Conservation (phyloP, 192 early-diverging fungal genomes). For the Dissophora globulifera region DNA sequence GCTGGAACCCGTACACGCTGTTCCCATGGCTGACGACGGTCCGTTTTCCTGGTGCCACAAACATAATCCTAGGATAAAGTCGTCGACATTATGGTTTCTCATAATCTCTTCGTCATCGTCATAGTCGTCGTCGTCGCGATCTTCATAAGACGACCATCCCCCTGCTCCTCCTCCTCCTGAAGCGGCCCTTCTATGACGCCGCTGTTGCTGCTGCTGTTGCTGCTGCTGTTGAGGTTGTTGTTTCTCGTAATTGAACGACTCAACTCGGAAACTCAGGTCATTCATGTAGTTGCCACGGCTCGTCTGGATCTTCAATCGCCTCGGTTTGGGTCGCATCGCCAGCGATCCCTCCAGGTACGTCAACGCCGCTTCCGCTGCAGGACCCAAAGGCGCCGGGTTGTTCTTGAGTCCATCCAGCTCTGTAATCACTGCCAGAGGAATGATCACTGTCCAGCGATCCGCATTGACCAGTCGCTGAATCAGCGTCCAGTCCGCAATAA, state of each 20-base stretch:
- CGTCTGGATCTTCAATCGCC: conserved; percentile 64
- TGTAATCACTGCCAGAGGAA: conserved; percentile 66
- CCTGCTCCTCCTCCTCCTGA: conserved; percentile 14
- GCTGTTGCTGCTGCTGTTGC: conserved; percentile 30
- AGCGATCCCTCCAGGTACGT: conserved; percentile 57
- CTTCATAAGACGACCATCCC: too few species aligned
- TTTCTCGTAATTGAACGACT: conserved; percentile 61
- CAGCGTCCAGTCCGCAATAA: conserved; percentile 60
- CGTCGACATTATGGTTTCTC: conserved; percentile 66
- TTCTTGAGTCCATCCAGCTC: conserved; percentile 65
- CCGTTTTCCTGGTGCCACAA: conserved; percentile 59
- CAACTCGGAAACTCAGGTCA: conserved; percentile 64
- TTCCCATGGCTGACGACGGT: not conserved
- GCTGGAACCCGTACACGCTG: not conserved
- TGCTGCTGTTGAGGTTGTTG: conserved; percentile 26
- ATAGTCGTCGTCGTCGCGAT: conserved; percentile 40
- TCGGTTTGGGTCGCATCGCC: conserved; percentile 40
- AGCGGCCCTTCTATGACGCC: conserved; percentile 10
- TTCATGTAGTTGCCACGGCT: conserved; percentile 65
- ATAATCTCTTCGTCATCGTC: conserved; percentile 60
- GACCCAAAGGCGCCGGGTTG: conserved; percentile 62
- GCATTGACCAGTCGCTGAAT: conserved; percentile 56
- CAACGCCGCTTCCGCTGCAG: conserved; percentile 56
- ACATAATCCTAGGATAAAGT: conserved; percentile 64
- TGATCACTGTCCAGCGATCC: conserved; percentile 61